Conservation (phyloP, 2,329 filamentous ascomycete genomes). For the Talaromyces sp. region DNA sequence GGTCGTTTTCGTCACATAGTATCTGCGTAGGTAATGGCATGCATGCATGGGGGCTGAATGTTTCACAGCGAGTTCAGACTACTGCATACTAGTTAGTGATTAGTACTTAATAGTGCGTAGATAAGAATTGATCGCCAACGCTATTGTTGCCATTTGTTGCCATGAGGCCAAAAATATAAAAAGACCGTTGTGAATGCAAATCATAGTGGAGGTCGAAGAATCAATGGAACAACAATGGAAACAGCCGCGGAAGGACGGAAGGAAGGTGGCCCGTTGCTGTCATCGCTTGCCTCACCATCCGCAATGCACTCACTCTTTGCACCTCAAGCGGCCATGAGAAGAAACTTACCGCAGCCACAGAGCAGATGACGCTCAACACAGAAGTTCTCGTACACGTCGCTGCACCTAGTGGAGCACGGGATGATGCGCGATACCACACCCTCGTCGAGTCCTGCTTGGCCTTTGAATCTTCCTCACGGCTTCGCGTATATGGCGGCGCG, state of each 20-base stretch:
- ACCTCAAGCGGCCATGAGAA: not conserved
- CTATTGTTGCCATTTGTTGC: not conserved
- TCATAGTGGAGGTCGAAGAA: not conserved
- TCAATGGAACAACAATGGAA: too few relatives aligned
- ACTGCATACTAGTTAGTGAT: not conserved
- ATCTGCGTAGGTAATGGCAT: not conserved
- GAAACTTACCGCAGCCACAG: not conserved
- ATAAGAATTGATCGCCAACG: not conserved
- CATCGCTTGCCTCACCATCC: not conserved
- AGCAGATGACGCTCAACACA: conserved; percentile 12
- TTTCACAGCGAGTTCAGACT: not conserved
- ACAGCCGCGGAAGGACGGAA: not conserved
- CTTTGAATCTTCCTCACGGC: conserved; percentile 27
- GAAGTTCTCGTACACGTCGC: conserved; percentile 40
- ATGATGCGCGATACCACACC: conserved; percentile 35
- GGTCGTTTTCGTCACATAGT: not conserved
- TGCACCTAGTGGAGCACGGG: conserved; percentile 29
- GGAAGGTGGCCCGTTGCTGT: not conserved
- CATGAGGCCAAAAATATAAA: not conserved
- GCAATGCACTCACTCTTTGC: not conserved
- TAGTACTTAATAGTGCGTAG: not conserved
- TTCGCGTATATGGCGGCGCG: conserved; percentile 3
- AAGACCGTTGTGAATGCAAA: too few relatives aligned
- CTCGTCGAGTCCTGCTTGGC: conserved; percentile 32
- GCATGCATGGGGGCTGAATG: not conserved